Evolutionary conservation across 1,284 basidiomycete genomes (phyloP).

Genomic region (Coriolopsis trogii): DNA sequence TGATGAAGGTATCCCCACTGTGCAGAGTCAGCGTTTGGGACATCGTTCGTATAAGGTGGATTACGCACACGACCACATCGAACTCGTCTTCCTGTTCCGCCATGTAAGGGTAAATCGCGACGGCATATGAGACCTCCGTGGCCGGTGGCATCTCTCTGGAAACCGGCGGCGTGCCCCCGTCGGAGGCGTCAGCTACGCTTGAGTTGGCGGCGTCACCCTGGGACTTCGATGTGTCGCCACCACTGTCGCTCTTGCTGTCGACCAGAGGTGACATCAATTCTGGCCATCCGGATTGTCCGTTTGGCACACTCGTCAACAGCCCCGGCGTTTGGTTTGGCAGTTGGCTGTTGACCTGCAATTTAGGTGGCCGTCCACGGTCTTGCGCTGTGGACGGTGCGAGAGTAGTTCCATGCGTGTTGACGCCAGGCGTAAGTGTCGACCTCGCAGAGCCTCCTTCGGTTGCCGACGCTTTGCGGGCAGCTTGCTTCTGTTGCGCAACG

Average conservation of each 20-base stretch:
- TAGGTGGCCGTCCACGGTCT: constrained; percentile 52
- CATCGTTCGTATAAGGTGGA: constrained; percentile 5
- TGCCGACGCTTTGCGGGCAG: constrained; percentile 71
- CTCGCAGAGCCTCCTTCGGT: constrained; percentile 32
- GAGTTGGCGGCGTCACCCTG: constrained; percentile 22
- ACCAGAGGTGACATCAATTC: constrained; percentile 66
- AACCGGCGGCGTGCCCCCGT: constrained; percentile 24
- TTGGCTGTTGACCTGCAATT: constrained; percentile 64
- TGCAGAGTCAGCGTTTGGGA: constrained; percentile 6
- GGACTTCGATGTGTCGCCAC: constrained; percentile 26
- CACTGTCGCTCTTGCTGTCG: constrained; percentile 44
- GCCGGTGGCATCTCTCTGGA: constrained; percentile 56
- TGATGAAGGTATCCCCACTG: constrained; percentile 91
- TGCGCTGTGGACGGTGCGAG: constrained; percentile 21
- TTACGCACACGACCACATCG: constrained; percentile 90
- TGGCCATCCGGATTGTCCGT: constrained; percentile 73
- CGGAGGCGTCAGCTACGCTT: constrained; percentile 15
- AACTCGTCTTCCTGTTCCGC: constrained; percentile 98
- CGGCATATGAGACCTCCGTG: constrained; percentile 81
- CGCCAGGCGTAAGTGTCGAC: constrained; percentile 29
- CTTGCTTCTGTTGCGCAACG: constrained; percentile 93
- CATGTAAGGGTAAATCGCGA: constrained; percentile 94
- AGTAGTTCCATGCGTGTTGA: constrained; percentile 16
- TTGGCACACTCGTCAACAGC: constrained; percentile 50
- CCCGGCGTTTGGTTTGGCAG: constrained; percentile 37